A percentile compares a stretch with the other conserved stretches of the same genome.
Evolutionary conservation across 2,329 filamentous ascomycete species (phyloP).

Genomic region (Paracoccidioides brasiliensis): DNA sequence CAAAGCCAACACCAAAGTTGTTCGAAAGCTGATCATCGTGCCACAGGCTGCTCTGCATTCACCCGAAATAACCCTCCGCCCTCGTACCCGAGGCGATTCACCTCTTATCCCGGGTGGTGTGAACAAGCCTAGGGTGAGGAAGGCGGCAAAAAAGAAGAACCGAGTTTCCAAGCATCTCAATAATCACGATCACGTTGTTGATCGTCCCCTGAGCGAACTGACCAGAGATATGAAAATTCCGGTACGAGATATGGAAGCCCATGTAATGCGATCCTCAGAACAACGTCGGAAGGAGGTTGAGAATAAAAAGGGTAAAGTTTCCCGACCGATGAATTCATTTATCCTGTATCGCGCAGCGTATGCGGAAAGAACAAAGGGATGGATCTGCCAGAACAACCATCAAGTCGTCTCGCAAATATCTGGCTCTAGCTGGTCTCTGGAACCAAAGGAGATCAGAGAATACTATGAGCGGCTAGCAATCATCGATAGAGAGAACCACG

Average conservation of each 20-base stretch:
- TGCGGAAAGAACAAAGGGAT: constrained; percentile 71
- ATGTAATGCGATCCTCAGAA: constrained; percentile 59
- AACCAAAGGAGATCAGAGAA: constrained; percentile 57
- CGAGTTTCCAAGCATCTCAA: constrained; percentile 9
- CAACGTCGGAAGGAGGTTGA: constrained; percentile 55
- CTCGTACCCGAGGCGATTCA: neutral
- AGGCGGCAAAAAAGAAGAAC: constrained; percentile 11
- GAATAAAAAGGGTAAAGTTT: constrained; percentile 63
- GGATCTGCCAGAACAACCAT: constrained; percentile 78
- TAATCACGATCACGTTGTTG: constrained; percentile 5
- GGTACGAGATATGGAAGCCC: constrained; percentile 65
- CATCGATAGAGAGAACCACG: constrained; percentile 72
- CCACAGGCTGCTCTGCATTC: neutral
- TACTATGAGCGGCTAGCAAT: constrained; percentile 68
- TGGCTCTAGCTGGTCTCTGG: constrained; percentile 72
- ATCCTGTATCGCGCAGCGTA: constrained; percentile 95
- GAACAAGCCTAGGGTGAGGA: constrained; percentile 10
- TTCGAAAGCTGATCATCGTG: neutral
- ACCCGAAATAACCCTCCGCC: neutral
- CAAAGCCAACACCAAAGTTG: neutral
- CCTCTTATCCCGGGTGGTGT: neutral
- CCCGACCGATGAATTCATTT: constrained; percentile 93
- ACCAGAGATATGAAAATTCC: constrained; percentile 34
- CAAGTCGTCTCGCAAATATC: constrained; percentile 83
- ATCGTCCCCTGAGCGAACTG: constrained; percentile 13